A percentile compares a stretch with the other conserved stretches of the same genome.
Evolutionary conservation across 1,284 basidiomycete genomes (phyloP).

Genomic region (Ganoderma lucidum): DNA sequence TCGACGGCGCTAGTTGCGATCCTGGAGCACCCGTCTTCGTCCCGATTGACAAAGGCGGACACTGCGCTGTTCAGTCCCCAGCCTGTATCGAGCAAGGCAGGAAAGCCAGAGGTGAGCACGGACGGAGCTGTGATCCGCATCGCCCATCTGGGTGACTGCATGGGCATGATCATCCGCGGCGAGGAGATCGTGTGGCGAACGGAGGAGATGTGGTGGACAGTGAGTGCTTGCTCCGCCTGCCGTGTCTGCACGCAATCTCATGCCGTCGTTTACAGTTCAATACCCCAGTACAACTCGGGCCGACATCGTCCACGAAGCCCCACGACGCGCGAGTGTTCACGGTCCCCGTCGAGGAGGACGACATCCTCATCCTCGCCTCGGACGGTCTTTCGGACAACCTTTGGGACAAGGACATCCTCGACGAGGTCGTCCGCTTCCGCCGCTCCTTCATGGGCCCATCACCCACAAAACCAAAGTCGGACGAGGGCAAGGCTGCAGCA

Average conservation of each 20-base stretch:
- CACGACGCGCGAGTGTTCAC: conserved; percentile 78
- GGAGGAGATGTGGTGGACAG: conserved; percentile 93
- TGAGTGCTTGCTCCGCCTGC: conserved; percentile 44
- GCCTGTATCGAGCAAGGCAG: conserved; percentile 24
- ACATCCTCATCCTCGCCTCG: conserved; percentile 89
- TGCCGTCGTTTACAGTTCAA: conserved; percentile 69
- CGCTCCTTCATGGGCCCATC: conserved; percentile 44
- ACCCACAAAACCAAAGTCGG: not conserved
- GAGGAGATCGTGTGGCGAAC: conserved; percentile 87
- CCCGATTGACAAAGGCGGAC: conserved; percentile 33
- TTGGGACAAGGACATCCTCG: conserved; percentile 94
- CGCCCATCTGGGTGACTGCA: conserved; percentile 94
- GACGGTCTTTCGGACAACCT: conserved; percentile 96
- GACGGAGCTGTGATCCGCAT: conserved; percentile 71
- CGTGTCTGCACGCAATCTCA: conserved; percentile 15
- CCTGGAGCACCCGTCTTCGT: conserved; percentile 53
- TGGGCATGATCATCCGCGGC: conserved; percentile 84
- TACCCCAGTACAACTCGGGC: conserved; percentile 90
- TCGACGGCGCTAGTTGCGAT: conserved; percentile 75
- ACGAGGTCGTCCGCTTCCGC: conserved; percentile 82
- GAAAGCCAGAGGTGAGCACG: conserved; percentile 24
- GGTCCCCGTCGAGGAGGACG: conserved; percentile 84
- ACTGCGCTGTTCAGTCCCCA: conserved; percentile 32
- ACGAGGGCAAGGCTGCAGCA: not conserved
- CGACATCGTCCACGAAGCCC: conserved; percentile 74